A percentile compares a stretch with the other conserved stretches of the same genome.
phyloP scores from a whole-genome alignment of 169 alveolate species.

The Eimeria acervulina region DNA sequence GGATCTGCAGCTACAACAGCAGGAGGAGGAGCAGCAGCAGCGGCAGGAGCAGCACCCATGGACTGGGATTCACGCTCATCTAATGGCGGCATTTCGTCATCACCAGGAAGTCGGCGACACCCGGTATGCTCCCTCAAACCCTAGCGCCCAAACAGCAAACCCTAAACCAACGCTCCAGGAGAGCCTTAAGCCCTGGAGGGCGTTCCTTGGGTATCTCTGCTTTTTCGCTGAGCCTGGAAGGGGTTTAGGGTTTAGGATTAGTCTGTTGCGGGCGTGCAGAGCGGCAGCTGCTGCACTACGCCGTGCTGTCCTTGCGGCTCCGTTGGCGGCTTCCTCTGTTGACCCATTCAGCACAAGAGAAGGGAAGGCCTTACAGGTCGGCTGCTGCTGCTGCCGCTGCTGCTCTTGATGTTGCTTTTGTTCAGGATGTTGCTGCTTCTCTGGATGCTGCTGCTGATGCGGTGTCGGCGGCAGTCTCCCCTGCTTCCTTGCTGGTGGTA shows the following conservation, averaged over 20 bases:
- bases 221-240: not conserved
- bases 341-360: conserved; percentile 66
- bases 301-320: conserved; percentile 70
- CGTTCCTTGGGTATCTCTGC: not conserved
- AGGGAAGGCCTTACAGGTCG: conserved; percentile 68
- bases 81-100: conserved; percentile 69
- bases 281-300: conserved; percentile 71
- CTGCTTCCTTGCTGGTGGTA: not conserved
- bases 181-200: not conserved
- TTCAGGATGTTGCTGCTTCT: not conserved
- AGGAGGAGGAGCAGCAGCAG: not conserved
- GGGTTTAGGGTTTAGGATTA: not conserved
- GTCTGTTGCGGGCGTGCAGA: conserved; percentile 14
- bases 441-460: not conserved
- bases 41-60: conserved; percentile 30
- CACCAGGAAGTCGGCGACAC: conserved; percentile 63
- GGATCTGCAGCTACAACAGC: conserved; percentile 31
- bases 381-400: conserved; percentile 62
- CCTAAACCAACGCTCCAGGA: not conserved
- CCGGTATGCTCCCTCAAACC: conserved; percentile 23
- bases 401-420: not conserved
- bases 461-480: not conserved
- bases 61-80: conserved; percentile 62
- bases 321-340: conserved; percentile 47
- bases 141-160: not conserved